Evolutionary conservation across 805 yeast species (phyloP).

Genomic region (Ogataea thermomethanolica): DNA sequence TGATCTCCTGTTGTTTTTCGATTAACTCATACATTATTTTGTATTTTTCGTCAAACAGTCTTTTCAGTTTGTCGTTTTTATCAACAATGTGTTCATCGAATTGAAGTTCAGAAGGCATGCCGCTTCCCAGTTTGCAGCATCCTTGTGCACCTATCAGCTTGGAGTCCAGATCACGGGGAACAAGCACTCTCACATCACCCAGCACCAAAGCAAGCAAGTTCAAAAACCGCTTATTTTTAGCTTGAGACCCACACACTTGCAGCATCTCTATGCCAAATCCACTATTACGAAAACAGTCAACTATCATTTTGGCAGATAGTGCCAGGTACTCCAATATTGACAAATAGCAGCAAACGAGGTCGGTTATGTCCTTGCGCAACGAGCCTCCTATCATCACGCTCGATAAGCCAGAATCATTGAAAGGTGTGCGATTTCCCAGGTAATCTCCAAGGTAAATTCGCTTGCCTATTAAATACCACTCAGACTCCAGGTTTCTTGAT

Average conservation of each 20-base stretch:
- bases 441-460: slow-evolving; percentile 53
- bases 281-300: slow-evolving; percentile 29
- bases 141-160: slow-evolving; percentile 18
- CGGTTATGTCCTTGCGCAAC: slow-evolving; percentile 31
- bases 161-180: slow-evolving; percentile 7
- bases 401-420: slow-evolving; percentile 44
- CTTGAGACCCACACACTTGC: slow-evolving; percentile 53
- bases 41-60: slow-evolving; percentile 14
- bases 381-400: slow-evolving; percentile 50
- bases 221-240: slow-evolving; percentile 42
- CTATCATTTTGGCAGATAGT: slow-evolving; percentile 45
- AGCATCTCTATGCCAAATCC: slow-evolving; percentile 31
- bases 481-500: slow-evolving; percentile 14
- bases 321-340: slow-evolving; percentile 48
- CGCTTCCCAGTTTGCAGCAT: slow-evolving; percentile 11
- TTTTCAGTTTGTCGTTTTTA: not conserved
- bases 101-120: not conserved
- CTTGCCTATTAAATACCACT: slow-evolving; percentile 21
- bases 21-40: slow-evolving; percentile 11
- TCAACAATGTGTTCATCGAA: not conserved
- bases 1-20: slow-evolving; percentile 17
- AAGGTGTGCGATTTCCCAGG: slow-evolving; percentile 58
- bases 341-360: slow-evolving; percentile 42
- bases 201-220: slow-evolving; percentile 30
- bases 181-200: slow-evolving; percentile 8